Evolutionary conservation across 805 yeast genomes (phyloP).

Genomic region (Hagleromyces aurorensis): DNA sequence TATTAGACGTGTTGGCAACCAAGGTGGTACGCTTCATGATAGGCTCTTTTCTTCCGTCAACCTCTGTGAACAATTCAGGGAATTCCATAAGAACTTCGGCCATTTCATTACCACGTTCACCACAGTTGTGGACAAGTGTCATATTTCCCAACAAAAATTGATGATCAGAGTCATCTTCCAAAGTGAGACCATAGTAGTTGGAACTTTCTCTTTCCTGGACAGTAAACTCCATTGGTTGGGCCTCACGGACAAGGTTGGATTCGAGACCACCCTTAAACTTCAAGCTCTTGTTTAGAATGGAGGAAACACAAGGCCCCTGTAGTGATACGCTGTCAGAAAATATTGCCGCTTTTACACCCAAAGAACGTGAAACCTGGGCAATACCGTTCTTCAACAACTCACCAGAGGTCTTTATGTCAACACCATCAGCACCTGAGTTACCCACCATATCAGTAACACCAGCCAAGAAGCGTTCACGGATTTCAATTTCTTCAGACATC

Average conservation of each 20-base stretch:
- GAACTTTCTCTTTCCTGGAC: conserved; percentile 25
- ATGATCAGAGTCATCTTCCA: conserved; percentile 35
- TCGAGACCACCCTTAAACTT: too few species aligned
- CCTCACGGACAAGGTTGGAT: conserved; percentile 17
- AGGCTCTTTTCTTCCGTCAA: conserved; percentile 91
- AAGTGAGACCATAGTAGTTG: conserved; percentile 39
- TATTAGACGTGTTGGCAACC: conserved; percentile 97
- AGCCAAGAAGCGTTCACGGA: conserved; percentile 38
- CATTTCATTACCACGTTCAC: conserved; percentile 99
- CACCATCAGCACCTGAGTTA: conserved; percentile 16
- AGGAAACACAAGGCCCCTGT: too few species aligned
- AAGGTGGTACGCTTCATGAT: conserved; percentile 98
- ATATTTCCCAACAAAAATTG: conserved; percentile 35
- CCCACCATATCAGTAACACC: conserved; percentile 38
- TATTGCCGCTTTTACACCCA: conserved; percentile 38
- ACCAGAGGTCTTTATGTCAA: conserved; percentile 24
- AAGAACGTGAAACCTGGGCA: conserved; percentile 34
- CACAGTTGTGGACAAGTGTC: conserved; percentile 42
- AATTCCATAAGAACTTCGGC: conserved; percentile 99
- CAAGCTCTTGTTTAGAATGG: too few species aligned
- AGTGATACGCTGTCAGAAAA: too few species aligned
- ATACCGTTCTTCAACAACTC: conserved; percentile 26
- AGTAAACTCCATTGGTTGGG: conserved; percentile 28
- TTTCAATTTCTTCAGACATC: conserved; percentile 27
- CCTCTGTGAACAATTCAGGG: conserved; percentile 92